phyloP scores from a whole-genome alignment of 768 basidiomycete genomes.

The Podaxis sp. region DNA sequence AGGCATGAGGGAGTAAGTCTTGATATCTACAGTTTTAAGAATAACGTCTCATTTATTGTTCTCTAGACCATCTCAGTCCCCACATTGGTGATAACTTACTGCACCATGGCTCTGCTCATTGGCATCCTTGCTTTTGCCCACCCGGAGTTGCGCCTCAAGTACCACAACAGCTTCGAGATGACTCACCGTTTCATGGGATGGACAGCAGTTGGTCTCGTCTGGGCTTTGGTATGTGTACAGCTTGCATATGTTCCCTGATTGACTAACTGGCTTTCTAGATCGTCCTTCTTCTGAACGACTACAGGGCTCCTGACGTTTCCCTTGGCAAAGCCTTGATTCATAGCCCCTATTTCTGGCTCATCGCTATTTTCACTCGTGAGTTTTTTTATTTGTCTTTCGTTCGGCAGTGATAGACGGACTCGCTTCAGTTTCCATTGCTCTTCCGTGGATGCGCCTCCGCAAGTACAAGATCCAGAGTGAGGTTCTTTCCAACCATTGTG shows the following conservation, averaged over 20 bases:
- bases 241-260: not conserved
- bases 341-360: conserved; percentile 49
- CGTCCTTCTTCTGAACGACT: conserved; percentile 25
- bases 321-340: conserved; percentile 43
- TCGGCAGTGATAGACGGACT: conserved; percentile 25
- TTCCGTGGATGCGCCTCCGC: conserved; percentile 54
- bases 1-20: conserved; percentile 24
- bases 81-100: conserved; percentile 30
- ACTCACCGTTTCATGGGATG: conserved; percentile 51
- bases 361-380: conserved; percentile 28
- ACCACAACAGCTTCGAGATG: conserved; percentile 57
- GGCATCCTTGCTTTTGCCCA: conserved; percentile 49
- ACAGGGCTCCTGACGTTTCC: conserved; percentile 30
- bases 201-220: conserved; percentile 8
- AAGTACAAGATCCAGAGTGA: conserved; percentile 48
- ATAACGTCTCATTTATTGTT: not conserved
- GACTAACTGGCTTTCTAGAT: conserved; percentile 3
- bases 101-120: conserved; percentile 44
- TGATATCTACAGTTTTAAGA: conserved; percentile 32
- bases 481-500: conserved; percentile 52
- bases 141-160: conserved; percentile 43
- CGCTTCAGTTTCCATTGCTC: conserved; percentile 40
- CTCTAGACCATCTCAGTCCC: conserved; percentile 16
- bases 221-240: conserved; percentile 5
- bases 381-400: not conserved